Evolutionary conservation across 2,329 filamentous ascomycete genomes (phyloP).

Genomic region (Xylaria arbuscula): DNA sequence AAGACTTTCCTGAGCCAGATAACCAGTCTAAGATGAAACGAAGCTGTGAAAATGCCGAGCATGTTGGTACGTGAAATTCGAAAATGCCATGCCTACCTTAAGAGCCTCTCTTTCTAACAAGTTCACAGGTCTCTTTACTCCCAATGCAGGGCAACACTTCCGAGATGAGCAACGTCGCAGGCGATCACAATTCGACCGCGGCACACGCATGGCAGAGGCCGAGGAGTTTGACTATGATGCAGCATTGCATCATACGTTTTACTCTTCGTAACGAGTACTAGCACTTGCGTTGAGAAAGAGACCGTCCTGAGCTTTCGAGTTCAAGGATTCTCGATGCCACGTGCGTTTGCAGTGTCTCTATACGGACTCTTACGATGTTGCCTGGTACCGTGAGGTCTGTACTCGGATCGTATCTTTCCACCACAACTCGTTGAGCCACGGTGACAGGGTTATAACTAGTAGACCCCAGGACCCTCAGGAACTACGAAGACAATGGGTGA

Average conservation of each 20-base stretch:
- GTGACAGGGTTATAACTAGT: background rate
- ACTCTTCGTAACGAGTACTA: conserved; percentile 44
- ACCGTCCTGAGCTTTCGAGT: conserved; percentile 18
- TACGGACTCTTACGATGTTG: background rate
- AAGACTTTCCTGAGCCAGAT: conserved; percentile 80
- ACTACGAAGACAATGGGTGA: background rate
- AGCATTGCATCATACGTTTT: conserved; percentile 55
- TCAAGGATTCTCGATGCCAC: conserved; percentile 27
- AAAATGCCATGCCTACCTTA: background rate
- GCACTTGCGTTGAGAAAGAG: conserved; percentile 29
- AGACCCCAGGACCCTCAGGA: background rate
- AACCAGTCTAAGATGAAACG: conserved; percentile 89
- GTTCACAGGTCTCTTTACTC: conserved; percentile 78
- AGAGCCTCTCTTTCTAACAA: conserved; percentile 28
- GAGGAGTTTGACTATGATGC: conserved; percentile 69
- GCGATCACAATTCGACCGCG: conserved; percentile 83
- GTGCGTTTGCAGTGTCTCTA: conserved; percentile 27
- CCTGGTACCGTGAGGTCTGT: conserved; percentile 2
- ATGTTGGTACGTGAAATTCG: conserved; percentile 72
- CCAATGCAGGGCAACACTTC: conserved; percentile 77
- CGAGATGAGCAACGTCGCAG: conserved; percentile 81
- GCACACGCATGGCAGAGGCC: conserved; percentile 76
- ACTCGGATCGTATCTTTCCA: background rate
- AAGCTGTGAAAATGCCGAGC: conserved; percentile 86
- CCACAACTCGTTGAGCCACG: background rate